A percentile compares a stretch with the other conserved stretches of the same genome.
Conservation (phyloP, 2,329 filamentous ascomycete species). For the Colletotrichum orchidophilum region DNA sequence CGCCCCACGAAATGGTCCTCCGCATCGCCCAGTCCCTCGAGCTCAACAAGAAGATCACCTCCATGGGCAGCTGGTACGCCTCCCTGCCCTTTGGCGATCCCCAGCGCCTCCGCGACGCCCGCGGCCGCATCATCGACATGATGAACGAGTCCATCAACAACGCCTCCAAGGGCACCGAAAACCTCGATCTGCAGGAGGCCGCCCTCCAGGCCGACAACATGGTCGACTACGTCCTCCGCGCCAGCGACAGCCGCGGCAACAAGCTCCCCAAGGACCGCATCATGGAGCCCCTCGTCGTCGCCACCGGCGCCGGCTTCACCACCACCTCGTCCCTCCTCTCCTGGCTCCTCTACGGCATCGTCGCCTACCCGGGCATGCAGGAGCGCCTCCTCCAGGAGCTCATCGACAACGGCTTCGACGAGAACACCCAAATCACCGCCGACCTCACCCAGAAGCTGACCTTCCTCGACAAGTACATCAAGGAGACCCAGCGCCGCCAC, state of each 20-base stretch:
- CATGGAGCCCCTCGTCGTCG: conserved; percentile 55
- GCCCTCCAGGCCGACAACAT: conserved; percentile 57
- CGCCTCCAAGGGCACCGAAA: conserved; percentile 49
- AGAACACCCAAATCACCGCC: conserved; percentile 54
- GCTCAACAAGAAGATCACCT: conserved; percentile 68
- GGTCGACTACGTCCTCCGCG: conserved; percentile 62
- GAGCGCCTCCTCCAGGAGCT: conserved; percentile 67
- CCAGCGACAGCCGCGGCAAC: conserved; percentile 62
- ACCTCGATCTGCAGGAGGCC: conserved; percentile 57
- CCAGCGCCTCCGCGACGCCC: conserved; percentile 48
- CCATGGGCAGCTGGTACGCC: conserved; percentile 64
- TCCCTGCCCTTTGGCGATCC: conserved; percentile 67
- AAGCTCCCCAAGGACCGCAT: conserved; percentile 59
- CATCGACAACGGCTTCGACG: conserved; percentile 56
- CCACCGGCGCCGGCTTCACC: conserved; percentile 67
- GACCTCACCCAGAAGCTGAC: conserved; percentile 57
- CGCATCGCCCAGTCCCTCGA: conserved; percentile 59
- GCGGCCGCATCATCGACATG: conserved; percentile 45
- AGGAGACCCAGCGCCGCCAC: conserved; percentile 68
- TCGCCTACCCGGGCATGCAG: conserved; percentile 64
- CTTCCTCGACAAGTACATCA: conserved; percentile 67
- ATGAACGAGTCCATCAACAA: conserved; percentile 49
- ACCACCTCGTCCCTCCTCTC: conserved; percentile 67
- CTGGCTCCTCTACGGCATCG: conserved; percentile 65
- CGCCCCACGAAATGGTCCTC: conserved; percentile 60